Base-by-base conservation (phyloP, 768 basidiomycete species). In the Cyclocybe aegerita region DNA sequence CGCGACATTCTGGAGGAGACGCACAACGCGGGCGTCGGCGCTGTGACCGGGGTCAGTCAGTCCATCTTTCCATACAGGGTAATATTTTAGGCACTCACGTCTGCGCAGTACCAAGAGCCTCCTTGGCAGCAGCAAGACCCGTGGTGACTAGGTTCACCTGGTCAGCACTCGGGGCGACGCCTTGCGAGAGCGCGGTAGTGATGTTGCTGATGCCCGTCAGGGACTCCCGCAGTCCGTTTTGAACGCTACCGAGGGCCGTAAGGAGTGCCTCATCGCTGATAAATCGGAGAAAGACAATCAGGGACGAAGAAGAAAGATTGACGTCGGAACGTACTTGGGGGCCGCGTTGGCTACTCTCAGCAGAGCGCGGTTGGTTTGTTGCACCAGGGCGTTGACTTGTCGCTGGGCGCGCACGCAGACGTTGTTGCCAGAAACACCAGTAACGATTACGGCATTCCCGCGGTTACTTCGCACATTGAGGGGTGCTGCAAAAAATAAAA, bases 151-250 rank as follows among this genome's bases (percentile, higher is more conserved):
- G 38, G 14, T 35, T 48, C 14, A 52, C 46, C 15, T 39, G 38
- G 1, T 35, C 48, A 8, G 43, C 17, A 4, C 44, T 30, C 36
- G 54, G 50, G 17, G 41, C 36, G 12, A 32, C 40, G 10, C 57
- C 57, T 1, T 41, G 30, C 8, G 16, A 10, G 10, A 58, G 30
- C n/a, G 50, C 42, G 9, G 29, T n/a, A 9, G 50, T 48, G n/a
- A 58, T 42, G 17, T 30, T 32, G 17, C 30, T 33, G 7, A 55
- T 43, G 16, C 53, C 57, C 39, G 11, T 38, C 8, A 51, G 29
- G 11, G 50, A 16, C 3, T 46, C 50, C 44, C 47, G 39, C n/a
- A 58, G 39, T 7, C 54, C 57, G 12, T 12, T 33, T 30, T 49
- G 54, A 12, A 46, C 48, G 12, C 44, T 31, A 14, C 35, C 37